phyloP scores from a whole-genome alignment of 2,329 filamentous ascomycete species.

The Curvularia eragrostidis region DNA sequence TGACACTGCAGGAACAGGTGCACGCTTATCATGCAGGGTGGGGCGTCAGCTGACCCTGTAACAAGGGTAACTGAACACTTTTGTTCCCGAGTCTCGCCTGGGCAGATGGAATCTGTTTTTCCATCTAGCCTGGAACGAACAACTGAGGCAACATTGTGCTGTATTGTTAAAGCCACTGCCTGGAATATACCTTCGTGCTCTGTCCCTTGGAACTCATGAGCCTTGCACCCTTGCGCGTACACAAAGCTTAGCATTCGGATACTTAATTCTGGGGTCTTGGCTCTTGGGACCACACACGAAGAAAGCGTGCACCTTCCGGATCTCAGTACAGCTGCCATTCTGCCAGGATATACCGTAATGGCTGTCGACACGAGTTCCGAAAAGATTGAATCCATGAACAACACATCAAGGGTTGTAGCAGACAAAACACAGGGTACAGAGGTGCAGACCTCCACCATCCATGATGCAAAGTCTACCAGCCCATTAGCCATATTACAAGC shows the following conservation, averaged over 20 bases:
- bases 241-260: background rate
- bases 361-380: background rate
- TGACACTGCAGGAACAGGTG: background rate
- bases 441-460: background rate
- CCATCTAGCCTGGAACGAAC: background rate
- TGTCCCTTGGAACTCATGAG: background rate
- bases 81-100: background rate
- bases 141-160: background rate
- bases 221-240: background rate
- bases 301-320: background rate
- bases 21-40: background rate
- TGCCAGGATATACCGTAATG: background rate
- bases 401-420: background rate
- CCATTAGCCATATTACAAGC: background rate
- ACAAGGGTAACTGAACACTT: background rate
- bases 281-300: no score
- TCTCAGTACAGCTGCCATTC: background rate
- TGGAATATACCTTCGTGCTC: background rate
- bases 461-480: background rate
- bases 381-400: background rate
- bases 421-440: background rate
- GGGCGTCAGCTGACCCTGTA: background rate
- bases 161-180: background rate
- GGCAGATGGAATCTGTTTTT: background rate
- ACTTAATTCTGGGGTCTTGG: no score